These are phyloP conservation scores for Opeltia flavorubescens DNA, from an alignment of 495 filamentous ascomycete genomes.

Conservation along the genomic window DNA sequence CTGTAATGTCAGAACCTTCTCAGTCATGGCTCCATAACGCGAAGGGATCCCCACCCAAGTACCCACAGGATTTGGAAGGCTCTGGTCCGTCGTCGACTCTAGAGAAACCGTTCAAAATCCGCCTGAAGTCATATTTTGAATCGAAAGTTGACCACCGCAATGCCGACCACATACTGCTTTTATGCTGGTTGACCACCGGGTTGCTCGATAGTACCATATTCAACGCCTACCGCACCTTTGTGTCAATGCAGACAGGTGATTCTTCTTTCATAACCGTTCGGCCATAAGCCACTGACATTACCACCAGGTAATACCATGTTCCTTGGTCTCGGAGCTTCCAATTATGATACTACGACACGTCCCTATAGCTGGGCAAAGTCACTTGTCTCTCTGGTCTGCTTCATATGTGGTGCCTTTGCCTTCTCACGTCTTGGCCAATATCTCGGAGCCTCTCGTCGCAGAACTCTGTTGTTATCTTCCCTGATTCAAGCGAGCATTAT, in stretches of 20 bases:
- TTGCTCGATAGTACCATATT: constrained; percentile 38
- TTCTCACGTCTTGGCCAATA: constrained; percentile 26
- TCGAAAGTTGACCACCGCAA: constrained; percentile 22
- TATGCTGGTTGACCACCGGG: constrained; percentile 35
- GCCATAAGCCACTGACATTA: background rate
- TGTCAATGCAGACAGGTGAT: constrained; percentile 41
- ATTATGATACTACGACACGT: constrained; percentile 29
- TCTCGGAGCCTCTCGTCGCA: constrained; percentile 30
- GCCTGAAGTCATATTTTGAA: no score
- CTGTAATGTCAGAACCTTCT: no score
- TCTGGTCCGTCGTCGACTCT: no score
- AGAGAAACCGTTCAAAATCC: no score
- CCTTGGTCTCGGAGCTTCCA: constrained; percentile 46
- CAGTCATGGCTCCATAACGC: no score
- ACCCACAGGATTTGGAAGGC: no score
- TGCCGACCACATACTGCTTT: constrained; percentile 29
- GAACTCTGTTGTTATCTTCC: constrained; percentile 42
- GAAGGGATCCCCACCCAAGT: no score
- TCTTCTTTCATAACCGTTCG: background rate
- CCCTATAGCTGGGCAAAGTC: constrained; percentile 53
- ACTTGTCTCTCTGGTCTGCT: constrained; percentile 40
- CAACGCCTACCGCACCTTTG: constrained; percentile 39
- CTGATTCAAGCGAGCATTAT: constrained; percentile 40
- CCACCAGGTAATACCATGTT: constrained; percentile 46
- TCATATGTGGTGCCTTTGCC: constrained; percentile 40